Percentiles rank a stretch among this genome's conserved stretches.
These are phyloP conservation scores for Limonium bicolor DNA, from an alignment of 148 eudicot genomes.

Conservation along the genomic window DNA sequence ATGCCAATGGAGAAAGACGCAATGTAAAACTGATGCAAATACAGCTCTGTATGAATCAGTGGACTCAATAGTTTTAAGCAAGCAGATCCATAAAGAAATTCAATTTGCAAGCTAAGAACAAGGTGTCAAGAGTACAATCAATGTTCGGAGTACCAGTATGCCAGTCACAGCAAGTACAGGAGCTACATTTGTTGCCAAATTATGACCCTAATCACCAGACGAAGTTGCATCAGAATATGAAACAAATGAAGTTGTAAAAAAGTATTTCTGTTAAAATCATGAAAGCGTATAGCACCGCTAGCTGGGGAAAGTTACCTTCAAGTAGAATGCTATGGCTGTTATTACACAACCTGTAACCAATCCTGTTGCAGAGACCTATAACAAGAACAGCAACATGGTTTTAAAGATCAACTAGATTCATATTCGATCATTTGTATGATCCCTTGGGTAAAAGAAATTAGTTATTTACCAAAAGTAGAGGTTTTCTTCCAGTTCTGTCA, in stretches of 20 bases:
- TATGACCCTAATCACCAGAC: conserved; percentile 22
- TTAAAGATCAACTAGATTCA: too few relatives aligned
- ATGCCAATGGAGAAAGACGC: conserved; percentile 67
- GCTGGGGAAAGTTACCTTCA: conserved; percentile 49
- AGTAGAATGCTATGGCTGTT: conserved; percentile 47
- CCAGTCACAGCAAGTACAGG: conserved; percentile 64
- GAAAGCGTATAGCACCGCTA: too few relatives aligned
- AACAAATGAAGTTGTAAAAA: too few relatives aligned
- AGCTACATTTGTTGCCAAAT: conserved; percentile 30
- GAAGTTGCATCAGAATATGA: too few relatives aligned
- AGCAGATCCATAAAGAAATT: too few relatives aligned
- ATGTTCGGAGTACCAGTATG: conserved; percentile 62
- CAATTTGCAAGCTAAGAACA: too few relatives aligned
- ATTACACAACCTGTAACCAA: conserved; percentile 52
- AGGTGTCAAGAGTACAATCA: too few relatives aligned
- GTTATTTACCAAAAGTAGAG: conserved; percentile 70
- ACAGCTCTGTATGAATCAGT: too few relatives aligned
- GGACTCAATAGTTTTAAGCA: too few relatives aligned
- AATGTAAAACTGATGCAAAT: conserved; percentile 49
- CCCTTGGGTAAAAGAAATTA: too few relatives aligned
- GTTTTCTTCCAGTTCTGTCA: conserved; percentile 76
- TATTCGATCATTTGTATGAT: too few relatives aligned
- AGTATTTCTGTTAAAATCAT: too few relatives aligned
- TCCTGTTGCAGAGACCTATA: conserved; percentile 62
- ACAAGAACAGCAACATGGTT: not conserved